Evolutionary conservation across 2,329 filamentous ascomycete species (phyloP).

Genomic region (Cladosporium sp.): DNA sequence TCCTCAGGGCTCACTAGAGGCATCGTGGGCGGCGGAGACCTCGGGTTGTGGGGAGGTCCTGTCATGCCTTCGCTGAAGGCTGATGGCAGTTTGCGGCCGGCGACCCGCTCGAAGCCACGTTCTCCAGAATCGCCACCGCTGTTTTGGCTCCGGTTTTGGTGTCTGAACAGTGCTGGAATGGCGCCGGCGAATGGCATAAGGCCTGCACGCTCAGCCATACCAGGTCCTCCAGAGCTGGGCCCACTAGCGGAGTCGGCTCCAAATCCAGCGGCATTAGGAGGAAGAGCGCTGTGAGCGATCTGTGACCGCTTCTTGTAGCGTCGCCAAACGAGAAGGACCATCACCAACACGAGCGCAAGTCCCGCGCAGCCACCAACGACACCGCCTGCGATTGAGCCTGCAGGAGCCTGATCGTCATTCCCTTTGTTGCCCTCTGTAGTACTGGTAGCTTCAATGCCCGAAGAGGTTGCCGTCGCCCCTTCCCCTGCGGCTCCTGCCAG

Average conservation of each 20-base stretch:
- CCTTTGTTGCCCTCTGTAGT: conserved; percentile 2
- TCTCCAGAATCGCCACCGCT: conserved; percentile 25
- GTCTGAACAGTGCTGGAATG: conserved; percentile 33
- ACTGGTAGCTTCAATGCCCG: conserved; percentile 4
- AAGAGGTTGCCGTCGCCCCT: conserved; percentile 3
- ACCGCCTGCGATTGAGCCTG: conserved; percentile 53
- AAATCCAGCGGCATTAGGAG: conserved; percentile 16
- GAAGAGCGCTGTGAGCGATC: conserved; percentile 21
- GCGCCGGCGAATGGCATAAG: conserved; percentile 32
- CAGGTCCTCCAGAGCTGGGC: conserved; percentile 21
- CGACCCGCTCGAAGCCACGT: conserved; percentile 42
- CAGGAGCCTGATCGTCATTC: conserved; percentile 33
- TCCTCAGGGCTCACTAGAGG: conserved; percentile 11
- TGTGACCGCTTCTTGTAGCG: conserved; percentile 40
- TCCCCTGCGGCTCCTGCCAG: conserved; percentile 4
- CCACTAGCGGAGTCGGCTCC: conserved; percentile 8
- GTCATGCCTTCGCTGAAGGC: conserved; percentile 44
- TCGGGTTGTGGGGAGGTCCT: conserved; percentile 21
- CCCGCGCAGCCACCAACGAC: conserved; percentile 58
- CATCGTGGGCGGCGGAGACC: conserved; percentile 13
- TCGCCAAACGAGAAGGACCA: conserved; percentile 48
- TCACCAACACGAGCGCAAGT: conserved; percentile 44
- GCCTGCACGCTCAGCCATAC: conserved; percentile 37
- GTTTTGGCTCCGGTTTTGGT: conserved; percentile 25
- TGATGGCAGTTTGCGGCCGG: conserved; percentile 44